phyloP scores from a whole-genome alignment of 2,329 filamentous ascomycete genomes.

The Trichoderma atroviride region DNA sequence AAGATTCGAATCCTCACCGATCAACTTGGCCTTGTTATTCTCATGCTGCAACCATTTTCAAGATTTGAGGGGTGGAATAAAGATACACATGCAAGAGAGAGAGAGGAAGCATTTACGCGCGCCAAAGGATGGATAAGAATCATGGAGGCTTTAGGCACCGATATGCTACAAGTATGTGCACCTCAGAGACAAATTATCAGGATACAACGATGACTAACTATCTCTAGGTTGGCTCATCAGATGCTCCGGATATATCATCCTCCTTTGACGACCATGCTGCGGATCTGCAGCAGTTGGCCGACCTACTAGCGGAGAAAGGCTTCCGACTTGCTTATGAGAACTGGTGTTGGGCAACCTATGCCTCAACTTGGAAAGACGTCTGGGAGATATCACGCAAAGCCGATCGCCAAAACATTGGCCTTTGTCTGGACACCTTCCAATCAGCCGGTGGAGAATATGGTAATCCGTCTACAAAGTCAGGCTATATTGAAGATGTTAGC shows the following conservation, averaged over 20 bases:
- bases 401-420: constrained; percentile 66
- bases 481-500: constrained; percentile 46
- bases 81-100: constrained; percentile 51
- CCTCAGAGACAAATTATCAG: not conserved
- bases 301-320: constrained; percentile 59
- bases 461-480: constrained; percentile 56
- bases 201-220: not conserved
- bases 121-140: constrained; percentile 70
- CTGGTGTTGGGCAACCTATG: constrained; percentile 78
- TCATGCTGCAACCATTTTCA: constrained; percentile 75
- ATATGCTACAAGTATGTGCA: constrained; percentile 1
- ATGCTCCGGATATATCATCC: constrained; percentile 59
- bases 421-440: constrained; percentile 81
- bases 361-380: constrained; percentile 67
- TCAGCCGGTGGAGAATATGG: constrained; percentile 72
- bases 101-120: constrained; percentile 63
- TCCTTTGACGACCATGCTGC: constrained; percentile 55
- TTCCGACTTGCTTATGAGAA: constrained; percentile 76
- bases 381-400: constrained; percentile 69
- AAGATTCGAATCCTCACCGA: constrained; percentile 59
- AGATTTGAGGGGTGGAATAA: constrained; percentile 76
- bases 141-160: constrained; percentile 66
- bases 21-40: constrained; percentile 58
- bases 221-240: constrained; percentile 62
- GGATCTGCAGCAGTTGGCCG: constrained; percentile 66